Percentiles rank a stretch among this genome's conserved stretches.
These are phyloP conservation scores for Paramecium primaurelia DNA, from an alignment of 73 alveolate genomes.

Conservation along the genomic window DNA sequence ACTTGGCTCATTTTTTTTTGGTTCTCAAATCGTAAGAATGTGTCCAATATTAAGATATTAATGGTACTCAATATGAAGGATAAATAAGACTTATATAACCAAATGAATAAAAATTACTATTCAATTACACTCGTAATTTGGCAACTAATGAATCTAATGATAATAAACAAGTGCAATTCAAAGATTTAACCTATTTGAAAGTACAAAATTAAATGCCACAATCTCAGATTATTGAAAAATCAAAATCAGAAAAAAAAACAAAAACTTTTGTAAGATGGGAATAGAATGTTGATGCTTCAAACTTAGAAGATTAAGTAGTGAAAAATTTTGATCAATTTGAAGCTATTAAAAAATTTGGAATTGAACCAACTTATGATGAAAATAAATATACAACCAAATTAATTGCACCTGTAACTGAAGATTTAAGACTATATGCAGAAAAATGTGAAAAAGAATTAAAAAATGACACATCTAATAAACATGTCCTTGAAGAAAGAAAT, in stretches of 20 bases:
- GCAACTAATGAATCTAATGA: neutral
- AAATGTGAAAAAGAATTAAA: conserved; percentile 7
- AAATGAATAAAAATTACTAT: neutral
- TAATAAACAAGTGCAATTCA: neutral
- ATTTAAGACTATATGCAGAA: conserved; percentile 17
- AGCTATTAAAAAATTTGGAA: conserved; percentile 37
- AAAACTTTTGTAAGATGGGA: conserved; percentile 32
- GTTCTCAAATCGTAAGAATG: neutral
- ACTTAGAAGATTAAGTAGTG: neutral
- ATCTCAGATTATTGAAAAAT: neutral
- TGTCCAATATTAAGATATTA: neutral
- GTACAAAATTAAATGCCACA: neutral
- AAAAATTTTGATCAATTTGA: conserved; percentile 16
- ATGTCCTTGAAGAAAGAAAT: conserved; percentile 33
- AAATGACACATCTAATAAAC: conserved; percentile 5
- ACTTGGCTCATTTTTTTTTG: conserved; percentile 6
- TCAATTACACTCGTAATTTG: neutral
- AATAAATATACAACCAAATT: neutral
- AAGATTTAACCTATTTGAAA: neutral
- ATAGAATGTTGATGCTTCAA: neutral
- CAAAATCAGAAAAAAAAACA: conserved; percentile 20
- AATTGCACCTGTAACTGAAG: neutral
- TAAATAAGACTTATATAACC: neutral
- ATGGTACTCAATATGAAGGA: conserved; percentile 11
- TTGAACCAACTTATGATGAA: conserved; percentile 11